Evolutionary conservation across 495 filamentous ascomycete species (phyloP), one percentile per base, ranked within the genome.

Genomic region (Trichoderma asperelloides): DNA sequence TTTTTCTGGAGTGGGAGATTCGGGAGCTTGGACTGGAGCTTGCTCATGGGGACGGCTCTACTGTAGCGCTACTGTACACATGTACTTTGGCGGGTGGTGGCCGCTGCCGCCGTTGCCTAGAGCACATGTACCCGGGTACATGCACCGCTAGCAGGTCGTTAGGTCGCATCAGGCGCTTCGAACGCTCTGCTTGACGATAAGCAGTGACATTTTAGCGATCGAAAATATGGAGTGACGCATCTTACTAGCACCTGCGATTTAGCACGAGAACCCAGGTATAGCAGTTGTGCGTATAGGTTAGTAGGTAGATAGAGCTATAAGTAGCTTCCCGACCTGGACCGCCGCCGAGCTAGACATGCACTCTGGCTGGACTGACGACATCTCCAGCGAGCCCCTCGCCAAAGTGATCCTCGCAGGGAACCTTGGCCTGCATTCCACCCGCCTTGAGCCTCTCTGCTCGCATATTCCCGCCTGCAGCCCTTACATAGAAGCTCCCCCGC

Each of bases 381-480:
- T n/a, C n/a, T n/a, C n/a, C n/a, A n/a, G n/a, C n/a, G n/a, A n/a
- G 30, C 55, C 55, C 55, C 55, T 60, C 55, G 55, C 55, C 27
- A 30, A 60, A n/a, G 49, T 25, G 49, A 23, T 57, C 16, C 49
- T 57, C 9, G n/a, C n/a, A n/a, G n/a, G n/a, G n/a, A n/a, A n/a
- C n/a, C 49, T 16, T 15, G 55, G 49, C 18, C 49, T 55, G 21
- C 49, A 55, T 55, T 25, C 21, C 55, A 27, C 27, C 21, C 27
- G n/a, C 49, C 21, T 57, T 13, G n/a, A 23, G 27, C 55, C 55
- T 60, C 55, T 60, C 55, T 60, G 55, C 55, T 60, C 55, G 55
- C 55, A 60, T 60, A 60, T 60, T 27, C 55, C 16, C 55, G 16
- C 55, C 55, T 60, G 55, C 55, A 60, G 55, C 55, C 55, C 55